Evolutionary conservation across 257 asterid genomes (phyloP).

Genomic region (Salvia miltiorrhiza): DNA sequence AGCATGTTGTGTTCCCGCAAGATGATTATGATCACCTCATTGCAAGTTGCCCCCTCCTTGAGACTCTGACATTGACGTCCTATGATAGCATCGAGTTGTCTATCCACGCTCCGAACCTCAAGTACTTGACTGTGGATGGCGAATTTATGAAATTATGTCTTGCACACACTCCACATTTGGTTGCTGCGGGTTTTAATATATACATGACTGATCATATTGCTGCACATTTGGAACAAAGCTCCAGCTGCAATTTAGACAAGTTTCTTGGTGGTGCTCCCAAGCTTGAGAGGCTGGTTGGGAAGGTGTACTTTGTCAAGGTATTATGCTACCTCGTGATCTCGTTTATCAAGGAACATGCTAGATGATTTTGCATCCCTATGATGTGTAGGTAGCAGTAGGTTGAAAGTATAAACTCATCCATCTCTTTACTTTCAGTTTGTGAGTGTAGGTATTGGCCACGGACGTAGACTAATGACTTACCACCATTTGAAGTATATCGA

Average conservation of each 20-base stretch:
- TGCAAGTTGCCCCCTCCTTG: conserved; percentile 82
- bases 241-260: conserved; percentile 71
- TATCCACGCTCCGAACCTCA: conserved; percentile 78
- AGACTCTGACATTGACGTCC: conserved; percentile 62
- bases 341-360: background rate
- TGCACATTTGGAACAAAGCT: conserved; percentile 72
- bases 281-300: conserved; percentile 84
- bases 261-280: conserved; percentile 76
- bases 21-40: conserved; percentile 70
- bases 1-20: conserved; percentile 59
- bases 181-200: conserved; percentile 55
- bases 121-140: conserved; percentile 76
- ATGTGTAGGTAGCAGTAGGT: background rate
- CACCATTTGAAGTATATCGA: conserved; percentile 62
- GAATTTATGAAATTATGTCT: conserved; percentile 79
- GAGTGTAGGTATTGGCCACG: conserved; percentile 56
- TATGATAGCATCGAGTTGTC: conserved; percentile 71
- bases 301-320: conserved; percentile 85
- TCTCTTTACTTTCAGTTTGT: conserved; percentile 46
- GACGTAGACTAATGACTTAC: conserved; percentile 38
- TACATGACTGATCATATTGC: conserved; percentile 77
- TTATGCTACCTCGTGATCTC: background rate
- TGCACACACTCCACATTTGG: conserved; percentile 63
- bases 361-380: background rate
- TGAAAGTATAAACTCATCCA: conserved; percentile 11